These are phyloP conservation scores for Macaranga tanarius DNA, from an alignment of 441 rosid species.

Conservation along the genomic window DNA sequence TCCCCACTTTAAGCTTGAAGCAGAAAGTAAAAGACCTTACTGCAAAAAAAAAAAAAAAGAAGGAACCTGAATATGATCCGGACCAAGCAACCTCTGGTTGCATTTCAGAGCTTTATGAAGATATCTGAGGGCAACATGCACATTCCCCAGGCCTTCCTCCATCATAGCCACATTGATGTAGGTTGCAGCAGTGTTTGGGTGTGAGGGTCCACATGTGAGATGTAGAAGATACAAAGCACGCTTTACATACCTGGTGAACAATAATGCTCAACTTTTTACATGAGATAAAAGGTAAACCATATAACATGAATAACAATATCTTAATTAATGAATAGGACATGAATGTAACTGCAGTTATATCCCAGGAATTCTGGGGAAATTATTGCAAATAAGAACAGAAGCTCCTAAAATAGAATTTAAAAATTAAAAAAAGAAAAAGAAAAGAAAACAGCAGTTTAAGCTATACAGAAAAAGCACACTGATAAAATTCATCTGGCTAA, in stretches of 20 bases:
- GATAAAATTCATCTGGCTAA: constrained; percentile 1
- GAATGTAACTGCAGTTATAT: constrained; percentile 1
- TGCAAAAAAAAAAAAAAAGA: neutral
- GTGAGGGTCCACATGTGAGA: constrained; percentile 68
- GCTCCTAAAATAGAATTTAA: neutral
- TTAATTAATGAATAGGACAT: neutral
- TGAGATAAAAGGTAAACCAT: constrained; percentile 1
- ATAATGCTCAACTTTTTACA: constrained; percentile 14
- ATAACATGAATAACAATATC: constrained; percentile 4
- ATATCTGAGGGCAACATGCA: constrained; percentile 69
- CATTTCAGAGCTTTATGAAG: constrained; percentile 72
- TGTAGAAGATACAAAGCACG: constrained; percentile 71
- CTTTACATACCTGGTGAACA: constrained; percentile 57
- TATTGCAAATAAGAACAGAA: neutral
- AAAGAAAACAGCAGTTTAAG: neutral
- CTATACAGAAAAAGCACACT: constrained; percentile 1
- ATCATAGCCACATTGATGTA: constrained; percentile 79
- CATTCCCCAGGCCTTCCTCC: constrained; percentile 80
- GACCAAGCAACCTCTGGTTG: constrained; percentile 66
- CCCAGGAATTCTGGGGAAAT: neutral
- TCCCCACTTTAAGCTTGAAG: neutral
- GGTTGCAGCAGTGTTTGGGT: constrained; percentile 76
- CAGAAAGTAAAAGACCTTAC: neutral
- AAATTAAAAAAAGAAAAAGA: neutral
- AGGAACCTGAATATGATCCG: constrained; percentile 71